Conservation (phyloP, 1,284 basidiomycete genomes). For the Apiotrichum veenhuisii region DNA sequence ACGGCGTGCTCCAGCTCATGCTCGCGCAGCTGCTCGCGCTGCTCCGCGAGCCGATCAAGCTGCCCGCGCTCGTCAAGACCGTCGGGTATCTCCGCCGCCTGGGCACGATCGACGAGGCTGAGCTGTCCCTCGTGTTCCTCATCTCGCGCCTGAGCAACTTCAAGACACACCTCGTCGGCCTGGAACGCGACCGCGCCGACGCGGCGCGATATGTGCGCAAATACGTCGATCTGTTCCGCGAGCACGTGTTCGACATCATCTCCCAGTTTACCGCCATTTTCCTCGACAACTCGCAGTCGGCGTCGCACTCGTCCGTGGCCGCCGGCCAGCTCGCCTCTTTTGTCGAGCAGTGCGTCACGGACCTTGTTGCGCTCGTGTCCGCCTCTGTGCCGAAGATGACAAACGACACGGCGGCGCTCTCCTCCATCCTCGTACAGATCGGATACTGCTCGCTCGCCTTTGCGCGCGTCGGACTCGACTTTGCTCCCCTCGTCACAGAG, state of each 20-base stretch:
- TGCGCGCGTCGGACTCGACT: conserved; percentile 83
- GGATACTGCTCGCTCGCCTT: conserved; percentile 91
- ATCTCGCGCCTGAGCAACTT: conserved; percentile 61
- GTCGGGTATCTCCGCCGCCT: conserved; percentile 79
- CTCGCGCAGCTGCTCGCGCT: conserved; percentile 66
- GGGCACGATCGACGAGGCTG: conserved; percentile 60
- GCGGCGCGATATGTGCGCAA: conserved; percentile 72
- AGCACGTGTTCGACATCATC: conserved; percentile 85
- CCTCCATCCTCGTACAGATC: conserved; percentile 82
- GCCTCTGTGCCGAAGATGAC: conserved; percentile 53
- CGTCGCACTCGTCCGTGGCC: conserved; percentile 21
- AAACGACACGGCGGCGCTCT: conserved; percentile 63
- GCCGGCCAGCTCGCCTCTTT: conserved; percentile 60
- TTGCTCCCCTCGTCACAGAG: conserved; percentile 61
- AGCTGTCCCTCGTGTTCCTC: conserved; percentile 66
- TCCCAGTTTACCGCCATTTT: conserved; percentile 88
- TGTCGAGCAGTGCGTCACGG: conserved; percentile 55
- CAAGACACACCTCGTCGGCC: conserved; percentile 47
- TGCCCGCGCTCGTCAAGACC: conserved; percentile 83
- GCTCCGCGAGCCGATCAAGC: conserved; percentile 77
- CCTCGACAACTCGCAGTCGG: conserved; percentile 56
- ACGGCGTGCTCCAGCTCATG: conserved; percentile 57
- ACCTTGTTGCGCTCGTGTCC: conserved; percentile 54
- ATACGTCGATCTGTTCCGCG: conserved; percentile 87
- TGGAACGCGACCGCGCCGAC: conserved; percentile 56